Base-by-base conservation (phyloP, 805 yeast species). In the Clavispora vitiphila region DNA sequence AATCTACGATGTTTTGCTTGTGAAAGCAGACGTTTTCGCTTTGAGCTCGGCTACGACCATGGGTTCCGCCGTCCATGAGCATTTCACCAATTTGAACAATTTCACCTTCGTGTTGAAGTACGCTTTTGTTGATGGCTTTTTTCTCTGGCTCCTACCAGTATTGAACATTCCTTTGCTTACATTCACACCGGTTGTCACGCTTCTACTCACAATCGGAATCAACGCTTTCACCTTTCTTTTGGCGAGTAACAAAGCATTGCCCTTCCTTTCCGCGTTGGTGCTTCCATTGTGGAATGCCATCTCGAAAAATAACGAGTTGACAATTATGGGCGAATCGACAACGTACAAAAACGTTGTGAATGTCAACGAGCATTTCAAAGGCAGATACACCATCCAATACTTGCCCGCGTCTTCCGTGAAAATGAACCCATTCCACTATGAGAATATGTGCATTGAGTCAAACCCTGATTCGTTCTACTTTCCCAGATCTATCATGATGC, bases 361-460 rank as follows among this genome's bases (percentile, higher is more conserved):
- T 45, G 72, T 73, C 53, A 67, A 77, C 18, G 57, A 77, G 2
- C 95, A 89, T 60, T 84, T 90, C 59, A 83, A 78, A 54, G 99
- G 99, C 34, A 80, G 80, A 34, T 86, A 86, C 55, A 85, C 90
- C 1, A 83, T 93, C 47, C 85, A 90, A 55, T 85, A 86, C 47
- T 67, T 93, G 26, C 98, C 99, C 0, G 97, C 91, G 62, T 84
- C 95, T 34, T 83, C 95, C 0, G 96, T 95, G 4, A 70, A 73
- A 54, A 65, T 93, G 52, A 88, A 90, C 49, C 96, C 96, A 3
- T 76, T 79, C 51, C 77, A 72, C 38, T 79, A 76, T 39, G 57
- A 56, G 22, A 70, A 77, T 4, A 76, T 74, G 46, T 93, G 99
- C 64, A 50, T 84, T 34, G 49, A 57, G 43, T 8, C 43, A n/a